Conservation (phyloP, 331 rosid species). For the Malus hybrid region DNA sequence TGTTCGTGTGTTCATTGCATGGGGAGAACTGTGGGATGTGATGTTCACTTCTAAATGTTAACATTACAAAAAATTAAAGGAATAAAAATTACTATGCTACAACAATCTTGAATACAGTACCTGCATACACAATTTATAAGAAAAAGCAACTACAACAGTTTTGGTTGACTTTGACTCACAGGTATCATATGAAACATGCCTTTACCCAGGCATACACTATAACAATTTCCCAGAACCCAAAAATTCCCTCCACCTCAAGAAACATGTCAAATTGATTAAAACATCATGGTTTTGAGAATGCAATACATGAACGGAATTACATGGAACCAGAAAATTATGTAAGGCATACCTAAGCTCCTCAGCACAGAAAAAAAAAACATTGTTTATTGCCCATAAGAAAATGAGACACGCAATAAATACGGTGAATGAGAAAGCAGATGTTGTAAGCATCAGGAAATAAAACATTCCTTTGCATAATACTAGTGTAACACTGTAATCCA, state of each 20-base stretch:
- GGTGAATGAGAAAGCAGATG: not conserved
- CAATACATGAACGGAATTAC: too few species aligned
- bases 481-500: not conserved
- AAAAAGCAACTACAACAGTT: not conserved
- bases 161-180: not conserved
- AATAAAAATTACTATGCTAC: not conserved
- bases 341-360: not conserved
- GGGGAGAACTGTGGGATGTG: not conserved
- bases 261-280: not conserved
- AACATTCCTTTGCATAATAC: not conserved
- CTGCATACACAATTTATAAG: not conserved
- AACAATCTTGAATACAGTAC: not conserved
- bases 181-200: not conserved
- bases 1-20: not conserved
- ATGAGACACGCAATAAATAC: not conserved
- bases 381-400: not conserved
- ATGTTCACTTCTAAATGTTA: not conserved
- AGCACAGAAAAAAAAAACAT: not conserved
- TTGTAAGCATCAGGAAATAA: not conserved
- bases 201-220: not conserved
- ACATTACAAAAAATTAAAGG: not conserved
- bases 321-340: not conserved
- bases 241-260: not conserved
- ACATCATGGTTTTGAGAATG: not conserved
- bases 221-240: not conserved